Base-by-base conservation (phyloP, 257 asterid species). In the Jasminum sambac region DNA sequence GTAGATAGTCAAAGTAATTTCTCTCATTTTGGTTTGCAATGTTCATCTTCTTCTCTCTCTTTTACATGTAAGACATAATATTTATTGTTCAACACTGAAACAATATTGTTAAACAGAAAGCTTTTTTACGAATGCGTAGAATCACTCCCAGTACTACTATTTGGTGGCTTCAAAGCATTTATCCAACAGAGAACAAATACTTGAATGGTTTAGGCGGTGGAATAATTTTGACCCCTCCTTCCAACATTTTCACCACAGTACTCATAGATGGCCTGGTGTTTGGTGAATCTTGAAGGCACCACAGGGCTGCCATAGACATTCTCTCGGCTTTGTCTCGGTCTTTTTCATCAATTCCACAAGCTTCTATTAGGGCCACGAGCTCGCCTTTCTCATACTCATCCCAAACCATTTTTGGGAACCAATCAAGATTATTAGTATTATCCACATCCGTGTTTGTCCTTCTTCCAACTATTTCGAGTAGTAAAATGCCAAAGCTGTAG, bases 361-460 rank as follows among this genome's bases (percentile, higher is more conserved):
- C 76, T 9, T 36, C 75, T 2, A 11, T 65, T 44, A 81, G 37
- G 8, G 1, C 66, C 9, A 9, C 37, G 30, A 81, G 41, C 73
- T 75, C 71, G 1, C 79, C 82, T 30, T 75, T 78, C 64, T 80
- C 77, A 8, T 67, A 76, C 55, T 52, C 82, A 34, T 67, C 82
- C 80, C 83, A 78, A 14, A 80, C 82, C 2, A 59, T n/a, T 67
- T 75, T 78, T 1, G 84, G 86, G 64, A 76, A 76, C 84, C 88
- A 78, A 43, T 78, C 74, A 1, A 80, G 64, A 34, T 83, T 74
- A 4, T 71, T 70, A 0, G 13, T 11, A 7, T 69, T n/a, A n/a
- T n/a, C n/a, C 76, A 11, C 71, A 70, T 52, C 65, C 0, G 81
- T 61, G 62, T 80, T 78, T 39, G 42, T 77, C 59, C 87, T 25